Evolutionary conservation across 140 eudicot genomes (phyloP).

Genomic region (Erigeron philadelphicus): DNA sequence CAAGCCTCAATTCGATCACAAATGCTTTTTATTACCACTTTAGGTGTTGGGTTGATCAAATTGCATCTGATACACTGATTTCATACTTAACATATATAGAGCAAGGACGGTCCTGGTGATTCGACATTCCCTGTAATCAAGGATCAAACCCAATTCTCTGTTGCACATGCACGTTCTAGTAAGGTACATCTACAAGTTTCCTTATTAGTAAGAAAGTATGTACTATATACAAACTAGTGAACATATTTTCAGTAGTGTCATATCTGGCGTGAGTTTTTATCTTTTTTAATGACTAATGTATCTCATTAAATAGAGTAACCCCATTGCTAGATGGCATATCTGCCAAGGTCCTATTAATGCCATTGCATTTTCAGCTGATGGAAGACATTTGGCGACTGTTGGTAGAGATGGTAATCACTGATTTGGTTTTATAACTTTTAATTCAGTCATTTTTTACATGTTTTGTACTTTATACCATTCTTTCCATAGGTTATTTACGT

Average conservation of each 20-base stretch:
- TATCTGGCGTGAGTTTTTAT: not conserved
- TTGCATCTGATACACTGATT: not conserved
- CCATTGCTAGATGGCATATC: slow-evolving; percentile 85
- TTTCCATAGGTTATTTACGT: slow-evolving; percentile 58
- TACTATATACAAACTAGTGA: not conserved
- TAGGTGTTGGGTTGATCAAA: not conserved
- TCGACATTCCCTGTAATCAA: slow-evolving; percentile 69
- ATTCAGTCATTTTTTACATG: slow-evolving; percentile 1
- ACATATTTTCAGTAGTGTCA: slow-evolving; percentile 2
- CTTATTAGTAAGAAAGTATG: not conserved
- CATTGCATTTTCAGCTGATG: slow-evolving; percentile 70
- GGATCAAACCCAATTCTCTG: slow-evolving; percentile 78
- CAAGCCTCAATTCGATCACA: slow-evolving; percentile 36
- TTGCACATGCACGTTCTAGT: slow-evolving; percentile 76
- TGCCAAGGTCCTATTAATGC: slow-evolving; percentile 82
- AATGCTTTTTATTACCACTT: not conserved
- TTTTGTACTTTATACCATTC: slow-evolving; percentile 13
- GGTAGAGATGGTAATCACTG: slow-evolving; percentile 77
- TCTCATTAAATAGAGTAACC: slow-evolving; percentile 47
- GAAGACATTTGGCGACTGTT: slow-evolving; percentile 70
- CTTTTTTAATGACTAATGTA: not conserved
- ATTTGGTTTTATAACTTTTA: not conserved
- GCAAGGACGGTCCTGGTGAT: slow-evolving; percentile 74
- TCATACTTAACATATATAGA: slow-evolving; percentile 34
- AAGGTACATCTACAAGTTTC: slow-evolving; percentile 45